Evolutionary conservation across 495 filamentous ascomycete species (phyloP).

Genomic region (Elaphomyces granulatus): DNA sequence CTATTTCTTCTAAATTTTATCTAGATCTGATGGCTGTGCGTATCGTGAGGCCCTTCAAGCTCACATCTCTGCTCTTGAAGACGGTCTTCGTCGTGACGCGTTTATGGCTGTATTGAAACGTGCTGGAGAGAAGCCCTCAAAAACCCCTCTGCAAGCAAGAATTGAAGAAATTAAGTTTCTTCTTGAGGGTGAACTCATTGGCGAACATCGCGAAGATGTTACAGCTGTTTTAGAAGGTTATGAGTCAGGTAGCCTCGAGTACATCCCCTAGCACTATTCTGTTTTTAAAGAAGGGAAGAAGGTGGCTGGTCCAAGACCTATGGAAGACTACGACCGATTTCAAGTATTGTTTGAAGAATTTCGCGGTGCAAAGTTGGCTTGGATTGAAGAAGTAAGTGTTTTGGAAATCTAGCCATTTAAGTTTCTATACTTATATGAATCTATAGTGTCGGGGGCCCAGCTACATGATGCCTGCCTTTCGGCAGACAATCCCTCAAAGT

Average conservation of each 20-base stretch:
- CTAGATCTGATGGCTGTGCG: background rate
- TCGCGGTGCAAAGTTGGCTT: background rate
- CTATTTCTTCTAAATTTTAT: background rate
- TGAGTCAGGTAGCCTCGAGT: background rate
- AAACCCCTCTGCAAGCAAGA: background rate
- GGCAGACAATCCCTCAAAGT: background rate
- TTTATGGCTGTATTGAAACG: background rate
- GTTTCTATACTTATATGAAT: background rate
- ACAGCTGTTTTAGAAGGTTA: background rate
- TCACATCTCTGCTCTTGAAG: background rate
- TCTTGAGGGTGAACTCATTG: background rate
- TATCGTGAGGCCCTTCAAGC: background rate
- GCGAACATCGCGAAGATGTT: background rate
- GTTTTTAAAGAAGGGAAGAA: background rate
- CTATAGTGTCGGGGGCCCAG: background rate
- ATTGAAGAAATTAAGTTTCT: background rate
- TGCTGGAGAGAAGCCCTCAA: background rate
- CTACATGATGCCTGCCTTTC: background rate
- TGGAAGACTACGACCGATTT: constrained; percentile 2
- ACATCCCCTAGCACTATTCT: background rate
- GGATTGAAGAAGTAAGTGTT: background rate
- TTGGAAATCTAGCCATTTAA: background rate
- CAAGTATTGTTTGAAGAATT: background rate
- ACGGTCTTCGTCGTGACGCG: background rate
- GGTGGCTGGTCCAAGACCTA: background rate